phyloP scores from a whole-genome alignment of 768 basidiomycete species.

The Mycena floridula region DNA sequence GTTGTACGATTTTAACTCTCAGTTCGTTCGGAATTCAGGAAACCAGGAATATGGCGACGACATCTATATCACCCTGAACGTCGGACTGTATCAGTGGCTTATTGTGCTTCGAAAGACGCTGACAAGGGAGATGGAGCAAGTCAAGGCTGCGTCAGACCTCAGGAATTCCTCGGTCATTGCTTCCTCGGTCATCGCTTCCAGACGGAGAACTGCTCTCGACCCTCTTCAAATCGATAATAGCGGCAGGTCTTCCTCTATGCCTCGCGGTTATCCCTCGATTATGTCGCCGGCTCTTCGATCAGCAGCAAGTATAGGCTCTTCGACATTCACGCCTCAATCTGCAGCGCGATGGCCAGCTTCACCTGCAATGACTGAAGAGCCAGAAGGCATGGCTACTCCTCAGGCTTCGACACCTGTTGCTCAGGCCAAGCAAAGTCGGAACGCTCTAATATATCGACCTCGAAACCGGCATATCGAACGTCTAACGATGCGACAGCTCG shows the following conservation, averaged over 20 bases:
- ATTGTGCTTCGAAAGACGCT: slow-evolving; percentile 72
- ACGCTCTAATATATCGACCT: slow-evolving; percentile 44
- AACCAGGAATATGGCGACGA: slow-evolving; percentile 53
- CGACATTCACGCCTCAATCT: background rate
- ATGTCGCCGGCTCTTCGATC: slow-evolving; percentile 3
- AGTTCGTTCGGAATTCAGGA: slow-evolving; percentile 50
- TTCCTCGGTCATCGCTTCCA: slow-evolving; percentile 17
- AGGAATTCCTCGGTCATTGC: slow-evolving; percentile 32
- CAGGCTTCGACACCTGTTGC: background rate
- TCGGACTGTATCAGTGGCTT: slow-evolving; percentile 77
- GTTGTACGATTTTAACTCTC: slow-evolving; percentile 67
- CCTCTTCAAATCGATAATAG: slow-evolving; percentile 28
- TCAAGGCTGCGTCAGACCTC: slow-evolving; percentile 50
- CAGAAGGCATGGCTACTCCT: background rate
- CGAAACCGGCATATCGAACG: slow-evolving; percentile 66
- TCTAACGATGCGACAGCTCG: slow-evolving; percentile 79
- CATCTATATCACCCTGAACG: slow-evolving; percentile 82
- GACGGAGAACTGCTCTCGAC: slow-evolving; percentile 25
- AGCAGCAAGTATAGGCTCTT: background rate
- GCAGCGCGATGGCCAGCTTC: background rate
- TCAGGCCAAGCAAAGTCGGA: slow-evolving; percentile 12
- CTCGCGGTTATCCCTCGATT: slow-evolving; percentile 3
- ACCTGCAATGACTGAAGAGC: background rate
- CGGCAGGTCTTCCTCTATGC: slow-evolving; percentile 25
- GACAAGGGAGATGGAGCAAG: slow-evolving; percentile 73